Conservation (phyloP, 768 basidiomycete species). For the Termitomyces sp. region DNA sequence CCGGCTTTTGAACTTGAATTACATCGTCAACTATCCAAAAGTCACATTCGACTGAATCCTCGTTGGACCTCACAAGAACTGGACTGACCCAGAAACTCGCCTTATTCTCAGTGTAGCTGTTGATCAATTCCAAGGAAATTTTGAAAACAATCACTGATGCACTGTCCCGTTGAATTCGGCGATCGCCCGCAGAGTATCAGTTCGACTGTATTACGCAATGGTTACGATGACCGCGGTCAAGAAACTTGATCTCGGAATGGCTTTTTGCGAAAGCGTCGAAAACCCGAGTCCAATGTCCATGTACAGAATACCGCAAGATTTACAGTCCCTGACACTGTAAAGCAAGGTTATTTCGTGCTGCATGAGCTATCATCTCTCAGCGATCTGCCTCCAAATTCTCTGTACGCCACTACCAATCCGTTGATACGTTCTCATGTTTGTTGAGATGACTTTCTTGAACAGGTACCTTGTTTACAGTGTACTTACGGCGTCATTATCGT, state of each 20-base stretch:
- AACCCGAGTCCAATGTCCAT: slow-evolving; percentile 33
- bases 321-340: neutral
- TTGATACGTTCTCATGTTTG: too few relatives aligned
- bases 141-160: slow-evolving; percentile 11
- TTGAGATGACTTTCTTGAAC: too few relatives aligned
- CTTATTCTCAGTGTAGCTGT: slow-evolving; percentile 17
- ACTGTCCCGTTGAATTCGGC: slow-evolving; percentile 1
- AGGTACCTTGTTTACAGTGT: too few relatives aligned
- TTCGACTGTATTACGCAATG: slow-evolving; percentile 21
- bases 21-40: slow-evolving; percentile 47
- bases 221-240: slow-evolving; percentile 36
- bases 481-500: too few relatives aligned
- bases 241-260: neutral
- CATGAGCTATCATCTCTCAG: neutral
- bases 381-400: neutral
- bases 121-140: slow-evolving; percentile 19
- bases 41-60: slow-evolving; percentile 23
- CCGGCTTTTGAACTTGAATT: slow-evolving; percentile 44
- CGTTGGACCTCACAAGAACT: slow-evolving; percentile 40
- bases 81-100: slow-evolving; percentile 30
- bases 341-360: neutral
- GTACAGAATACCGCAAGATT: slow-evolving; percentile 22
- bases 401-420: neutral
- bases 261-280: slow-evolving; percentile 24
- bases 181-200: slow-evolving; percentile 11